Conservation (phyloP, 305 asterid genomes). For the Fraxinus ornus region DNA sequence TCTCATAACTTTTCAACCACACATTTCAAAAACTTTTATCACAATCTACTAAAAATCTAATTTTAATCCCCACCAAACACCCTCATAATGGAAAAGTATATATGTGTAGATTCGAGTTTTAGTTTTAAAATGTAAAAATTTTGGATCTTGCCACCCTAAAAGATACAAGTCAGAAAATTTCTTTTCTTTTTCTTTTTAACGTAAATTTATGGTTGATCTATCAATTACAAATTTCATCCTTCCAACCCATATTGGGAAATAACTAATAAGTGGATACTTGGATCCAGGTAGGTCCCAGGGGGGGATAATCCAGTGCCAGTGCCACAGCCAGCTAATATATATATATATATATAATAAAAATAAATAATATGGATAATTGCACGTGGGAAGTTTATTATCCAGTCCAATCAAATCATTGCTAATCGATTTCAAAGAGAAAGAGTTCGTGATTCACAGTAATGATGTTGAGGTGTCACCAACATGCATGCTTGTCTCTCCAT, state of each 20-base stretch:
- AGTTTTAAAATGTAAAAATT: too few relatives aligned
- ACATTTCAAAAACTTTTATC: too few relatives aligned
- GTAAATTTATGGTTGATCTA: neutral
- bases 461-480: constrained; percentile 35
- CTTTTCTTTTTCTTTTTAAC: too few relatives aligned
- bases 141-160: neutral
- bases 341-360: too few relatives aligned
- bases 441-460: neutral
- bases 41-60: too few relatives aligned
- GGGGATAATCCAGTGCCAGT: neutral
- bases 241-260: neutral
- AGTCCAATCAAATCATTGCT: constrained; percentile 46
- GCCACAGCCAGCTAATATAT: neutral
- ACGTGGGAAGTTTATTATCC: neutral
- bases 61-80: too few relatives aligned
- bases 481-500: constrained; percentile 36
- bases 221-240: neutral
- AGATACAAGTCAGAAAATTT: neutral
- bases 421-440: too few relatives aligned
- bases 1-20: too few relatives aligned
- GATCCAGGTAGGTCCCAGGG: neutral
- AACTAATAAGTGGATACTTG: neutral
- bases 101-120: too few relatives aligned
- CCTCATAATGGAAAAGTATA: too few relatives aligned
- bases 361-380: too few relatives aligned